These are phyloP conservation scores for Scutellaria galericulata DNA, from an alignment of 257 asterid genomes.

Conservation along the genomic window DNA sequence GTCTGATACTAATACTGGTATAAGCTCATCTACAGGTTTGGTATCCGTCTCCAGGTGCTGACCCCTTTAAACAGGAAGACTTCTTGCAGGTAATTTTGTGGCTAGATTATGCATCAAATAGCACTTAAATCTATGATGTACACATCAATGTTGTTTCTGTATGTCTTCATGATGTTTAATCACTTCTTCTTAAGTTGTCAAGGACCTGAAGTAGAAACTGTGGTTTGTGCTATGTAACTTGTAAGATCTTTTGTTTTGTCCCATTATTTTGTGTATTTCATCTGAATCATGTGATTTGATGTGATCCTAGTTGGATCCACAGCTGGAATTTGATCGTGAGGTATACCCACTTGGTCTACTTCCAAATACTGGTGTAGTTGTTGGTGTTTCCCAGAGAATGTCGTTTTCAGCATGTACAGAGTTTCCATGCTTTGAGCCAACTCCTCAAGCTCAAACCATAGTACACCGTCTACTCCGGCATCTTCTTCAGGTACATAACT, in stretches of 20 bases:
- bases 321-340: constrained; percentile 99
- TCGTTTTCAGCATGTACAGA: constrained; percentile 97
- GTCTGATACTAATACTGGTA: constrained; percentile 49
- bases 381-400: constrained; percentile 99
- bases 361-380: constrained; percentile 97
- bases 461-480: constrained; percentile 96
- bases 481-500: constrained; percentile 88
- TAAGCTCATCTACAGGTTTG: constrained; percentile 85
- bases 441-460: constrained; percentile 99
- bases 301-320: constrained; percentile 90
- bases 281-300: constrained; percentile 41
- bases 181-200: constrained; percentile 26
- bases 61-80: constrained; percentile 96
- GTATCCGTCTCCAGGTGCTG: constrained; percentile 97
- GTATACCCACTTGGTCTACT: constrained; percentile 98
- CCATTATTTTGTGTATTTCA: constrained; percentile 32
- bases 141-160: constrained; percentile 6
- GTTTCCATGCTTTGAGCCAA: constrained; percentile 99
- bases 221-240: constrained; percentile 13
- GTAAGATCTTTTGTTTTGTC: constrained; percentile 16
- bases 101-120: constrained; percentile 26
- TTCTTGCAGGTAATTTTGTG: constrained; percentile 79
- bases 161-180: constrained; percentile 24
- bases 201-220: constrained; percentile 14
- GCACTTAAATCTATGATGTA: not conserved